Percentiles rank a stretch among this genome's conserved stretches.
phyloP scores from a whole-genome alignment of 2,329 filamentous ascomycete genomes.

The Diplocarpon rosae region DNA sequence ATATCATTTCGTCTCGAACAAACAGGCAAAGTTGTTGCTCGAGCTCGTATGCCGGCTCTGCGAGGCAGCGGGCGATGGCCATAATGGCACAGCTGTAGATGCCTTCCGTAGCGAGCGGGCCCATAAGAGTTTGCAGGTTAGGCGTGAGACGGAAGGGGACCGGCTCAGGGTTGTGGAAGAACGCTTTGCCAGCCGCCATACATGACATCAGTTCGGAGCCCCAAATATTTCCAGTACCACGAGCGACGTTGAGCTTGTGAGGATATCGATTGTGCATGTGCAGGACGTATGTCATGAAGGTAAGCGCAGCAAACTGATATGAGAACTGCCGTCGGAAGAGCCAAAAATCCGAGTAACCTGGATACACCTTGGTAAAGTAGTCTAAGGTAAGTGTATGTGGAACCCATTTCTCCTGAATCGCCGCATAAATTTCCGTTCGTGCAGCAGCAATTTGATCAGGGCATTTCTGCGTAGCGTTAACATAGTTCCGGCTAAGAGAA shows the following conservation, averaged over 20 bases:
- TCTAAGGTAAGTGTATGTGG: constrained; percentile 71
- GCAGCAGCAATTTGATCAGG: constrained; percentile 61
- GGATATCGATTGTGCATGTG: constrained; percentile 95
- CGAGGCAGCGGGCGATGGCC: constrained; percentile 89
- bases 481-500: background rate
- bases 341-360: constrained; percentile 91
- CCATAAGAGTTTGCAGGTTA: constrained; percentile 92
- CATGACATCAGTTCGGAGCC: constrained; percentile 86
- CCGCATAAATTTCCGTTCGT: constrained; percentile 81
- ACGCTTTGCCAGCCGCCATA: constrained; percentile 72
- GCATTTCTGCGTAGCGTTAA: constrained; percentile 40
- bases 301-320: constrained; percentile 87
- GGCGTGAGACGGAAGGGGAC: constrained; percentile 96
- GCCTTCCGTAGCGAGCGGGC: constrained; percentile 87
- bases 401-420: constrained; percentile 90
- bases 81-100: constrained; percentile 94
- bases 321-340: constrained; percentile 95
- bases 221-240: constrained; percentile 87
- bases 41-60: constrained; percentile 80
- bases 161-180: constrained; percentile 89
- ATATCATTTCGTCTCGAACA: constrained; percentile 94
- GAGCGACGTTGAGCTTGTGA: constrained; percentile 86
- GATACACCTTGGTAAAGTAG: constrained; percentile 82
- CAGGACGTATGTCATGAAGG: constrained; percentile 98
- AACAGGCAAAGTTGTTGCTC: constrained; percentile 91